Conservation (phyloP, 257 asterid genomes). For the Scutellaria galericulata region DNA sequence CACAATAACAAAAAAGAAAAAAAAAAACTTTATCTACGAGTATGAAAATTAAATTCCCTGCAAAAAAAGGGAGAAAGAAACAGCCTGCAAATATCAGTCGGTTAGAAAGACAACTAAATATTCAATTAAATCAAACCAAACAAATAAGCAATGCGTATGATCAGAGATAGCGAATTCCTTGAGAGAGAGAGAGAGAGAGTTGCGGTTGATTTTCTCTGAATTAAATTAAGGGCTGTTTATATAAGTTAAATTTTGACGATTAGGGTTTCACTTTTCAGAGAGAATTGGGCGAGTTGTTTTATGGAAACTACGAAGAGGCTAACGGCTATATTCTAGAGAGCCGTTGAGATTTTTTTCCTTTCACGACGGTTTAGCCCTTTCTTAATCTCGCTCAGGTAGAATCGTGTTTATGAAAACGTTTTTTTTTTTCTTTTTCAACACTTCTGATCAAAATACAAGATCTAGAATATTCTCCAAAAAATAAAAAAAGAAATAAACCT, state of each 20-base stretch:
- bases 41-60: slow-evolving; percentile 18
- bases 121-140: slow-evolving; percentile 26
- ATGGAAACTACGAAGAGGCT: background rate
- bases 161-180: background rate
- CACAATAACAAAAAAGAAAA: slow-evolving; percentile 24
- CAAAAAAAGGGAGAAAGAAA: background rate
- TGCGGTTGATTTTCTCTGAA: slow-evolving; percentile 9
- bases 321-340: slow-evolving; percentile 60
- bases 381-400: too few species aligned
- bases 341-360: slow-evolving; percentile 44
- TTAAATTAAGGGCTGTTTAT: slow-evolving; percentile 30
- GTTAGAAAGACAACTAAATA: slow-evolving; percentile 26
- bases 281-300: slow-evolving; percentile 17
- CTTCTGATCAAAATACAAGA: too few species aligned
- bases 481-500: too few species aligned
- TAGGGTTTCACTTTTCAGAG: slow-evolving; percentile 48
- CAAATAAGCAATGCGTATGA: slow-evolving; percentile 17
- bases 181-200: slow-evolving; percentile 38
- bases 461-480: too few species aligned
- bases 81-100: slow-evolving; percentile 52
- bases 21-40: slow-evolving; percentile 9
- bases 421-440: too few species aligned
- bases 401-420: too few species aligned
- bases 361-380: slow-evolving; percentile 34
- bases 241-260: background rate